Evolutionary conservation across 2,329 filamentous ascomycete genomes (phyloP), one percentile per base, ranked within the genome.

Genomic region (Stachybotrys echinatus): DNA sequence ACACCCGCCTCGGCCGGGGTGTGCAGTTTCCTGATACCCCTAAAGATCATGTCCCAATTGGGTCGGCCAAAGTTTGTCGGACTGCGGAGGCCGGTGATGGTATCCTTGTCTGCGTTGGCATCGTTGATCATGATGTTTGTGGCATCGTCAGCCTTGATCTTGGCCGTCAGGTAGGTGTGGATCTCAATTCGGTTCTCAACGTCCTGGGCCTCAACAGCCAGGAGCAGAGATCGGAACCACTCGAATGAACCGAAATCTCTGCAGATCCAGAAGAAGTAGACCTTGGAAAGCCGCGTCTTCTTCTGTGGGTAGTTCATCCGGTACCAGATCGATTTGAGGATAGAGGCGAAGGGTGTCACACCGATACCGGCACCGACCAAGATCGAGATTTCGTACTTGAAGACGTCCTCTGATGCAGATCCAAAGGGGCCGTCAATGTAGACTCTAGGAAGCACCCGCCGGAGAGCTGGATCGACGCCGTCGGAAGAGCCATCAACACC

Each of bases 91-190:
- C 89, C 89, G 0, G 89, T 94, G 65, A 94, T 92, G 60, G 88
- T 84, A 66, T 94, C 88, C 68, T 87, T 87, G 65, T 92, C 87
- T 57, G 87, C 86, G 63, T 91, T 89, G 65, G 85, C 88, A 60
- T 92, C 88, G 72, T 92, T 92, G 76, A 92, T 91, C 88, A 92
- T 92, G 72, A 94, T 92, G 72, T 94, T 92, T 43, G 88, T 91
- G 46, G 88, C 88, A 63, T 92, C 89, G 65, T 92, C 88, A 22
- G 83, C 80, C 74, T 91, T 90, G 73, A 92, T 91, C 75, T 88
- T 90, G 61, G 88, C 89, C 3, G 89, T 94, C 50, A 95, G 79
- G 66, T 94, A 95, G 1, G 88, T 91, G 70, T 94, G 89, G 53
- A 95, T 94, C 71, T 95, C 89, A 67, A 95, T 94, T 55, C 86